These are phyloP conservation scores for Zychaea mexicana DNA, from an alignment of 371 early-diverging fungal genomes.

Conservation along the genomic window DNA sequence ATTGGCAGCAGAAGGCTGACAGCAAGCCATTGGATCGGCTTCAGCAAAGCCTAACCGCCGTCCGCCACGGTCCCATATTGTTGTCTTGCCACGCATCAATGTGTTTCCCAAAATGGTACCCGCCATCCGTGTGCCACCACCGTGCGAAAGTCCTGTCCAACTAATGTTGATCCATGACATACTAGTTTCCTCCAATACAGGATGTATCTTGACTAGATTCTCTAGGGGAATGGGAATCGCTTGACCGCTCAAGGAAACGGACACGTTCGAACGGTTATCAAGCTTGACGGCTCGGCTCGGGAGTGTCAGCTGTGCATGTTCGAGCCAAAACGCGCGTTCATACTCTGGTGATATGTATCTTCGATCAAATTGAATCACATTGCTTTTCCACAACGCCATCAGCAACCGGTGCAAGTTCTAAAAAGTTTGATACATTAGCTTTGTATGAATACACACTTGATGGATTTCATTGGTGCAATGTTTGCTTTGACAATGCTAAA, in stretches of 20 bases:
- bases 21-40: constrained; percentile 5
- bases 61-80: constrained; percentile 40
- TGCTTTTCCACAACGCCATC: constrained; percentile 27
- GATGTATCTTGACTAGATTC: constrained; percentile 11
- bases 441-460: no score
- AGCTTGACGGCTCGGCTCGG: constrained; percentile 9
- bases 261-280: constrained; percentile 1
- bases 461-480: no score
- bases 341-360: constrained; percentile 13
- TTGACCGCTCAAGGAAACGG: constrained; percentile 11
- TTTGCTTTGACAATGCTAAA: neutral
- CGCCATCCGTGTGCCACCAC: constrained; percentile 12
- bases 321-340: constrained; percentile 21
- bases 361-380: constrained; percentile 11
- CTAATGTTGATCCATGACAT: constrained; percentile 18
- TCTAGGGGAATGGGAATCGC: constrained; percentile 7
- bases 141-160: constrained; percentile 18
- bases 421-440: no score
- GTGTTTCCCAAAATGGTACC: constrained; percentile 44
- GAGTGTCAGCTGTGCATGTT: constrained; percentile 12
- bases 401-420: constrained; percentile 32
- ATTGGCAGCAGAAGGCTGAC: constrained; percentile 2
- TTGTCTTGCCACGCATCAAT: constrained; percentile 38
- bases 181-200: neutral
- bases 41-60: constrained; percentile 17